phyloP scores from a whole-genome alignment of 2,329 filamentous ascomycete genomes.

The Tolypocladium tropicale region DNA sequence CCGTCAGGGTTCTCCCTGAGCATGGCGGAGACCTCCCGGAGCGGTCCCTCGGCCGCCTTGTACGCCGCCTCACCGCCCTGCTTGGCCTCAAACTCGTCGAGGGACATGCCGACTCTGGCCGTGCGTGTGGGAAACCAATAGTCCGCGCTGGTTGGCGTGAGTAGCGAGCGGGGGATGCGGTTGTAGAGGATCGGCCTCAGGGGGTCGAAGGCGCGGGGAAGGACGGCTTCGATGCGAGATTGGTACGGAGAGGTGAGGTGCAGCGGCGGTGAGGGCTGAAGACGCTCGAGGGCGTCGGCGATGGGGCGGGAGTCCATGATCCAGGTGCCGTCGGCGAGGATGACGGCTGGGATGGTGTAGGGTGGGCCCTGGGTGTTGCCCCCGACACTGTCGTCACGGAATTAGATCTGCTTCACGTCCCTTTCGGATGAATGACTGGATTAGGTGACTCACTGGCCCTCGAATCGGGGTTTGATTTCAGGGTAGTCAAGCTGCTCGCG shows the following conservation, averaged over 20 bases:
- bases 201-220: neutral
- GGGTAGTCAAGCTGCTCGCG: neutral
- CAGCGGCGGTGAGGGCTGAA: neutral
- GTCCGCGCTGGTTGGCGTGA: neutral
- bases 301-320: neutral
- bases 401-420: neutral
- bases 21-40: neutral
- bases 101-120: neutral
- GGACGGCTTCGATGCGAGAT: neutral
- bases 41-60: neutral
- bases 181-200: neutral
- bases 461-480: conserved; percentile 28
- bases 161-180: neutral
- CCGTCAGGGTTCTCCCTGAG: conserved; percentile 42
- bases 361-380: neutral
- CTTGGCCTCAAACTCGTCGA: neutral
- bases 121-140: neutral
- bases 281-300: neutral
- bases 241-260: neutral
- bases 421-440: conserved; percentile 25
- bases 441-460: conserved; percentile 35
- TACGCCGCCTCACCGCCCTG: neutral
- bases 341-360: neutral
- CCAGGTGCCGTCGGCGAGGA: neutral
- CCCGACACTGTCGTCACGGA: neutral